These are phyloP conservation scores for Colletotrichum tamarilloi DNA, from an alignment of 2,329 filamentous ascomycete genomes.

Conservation along the genomic window DNA sequence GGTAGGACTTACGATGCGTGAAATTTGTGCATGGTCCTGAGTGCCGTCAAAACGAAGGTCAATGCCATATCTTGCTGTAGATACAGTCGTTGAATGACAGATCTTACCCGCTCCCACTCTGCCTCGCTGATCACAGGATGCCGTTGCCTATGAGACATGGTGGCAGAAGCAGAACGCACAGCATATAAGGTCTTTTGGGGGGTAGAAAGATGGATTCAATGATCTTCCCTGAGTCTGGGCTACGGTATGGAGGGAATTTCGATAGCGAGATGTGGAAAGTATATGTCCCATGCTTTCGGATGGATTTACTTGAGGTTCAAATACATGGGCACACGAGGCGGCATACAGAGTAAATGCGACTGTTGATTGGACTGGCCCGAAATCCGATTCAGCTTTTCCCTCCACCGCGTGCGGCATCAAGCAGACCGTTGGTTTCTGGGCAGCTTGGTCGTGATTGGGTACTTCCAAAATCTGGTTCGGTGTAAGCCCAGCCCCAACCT, in stretches of 20 bases:
- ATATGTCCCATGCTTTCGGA: too few species aligned
- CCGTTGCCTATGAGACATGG: neutral
- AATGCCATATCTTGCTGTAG: neutral
- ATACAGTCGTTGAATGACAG: neutral
- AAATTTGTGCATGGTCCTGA: neutral
- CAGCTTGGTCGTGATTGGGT: neutral
- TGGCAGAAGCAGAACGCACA: neutral
- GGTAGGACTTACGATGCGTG: neutral
- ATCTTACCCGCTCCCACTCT: neutral
- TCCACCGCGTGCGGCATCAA: neutral
- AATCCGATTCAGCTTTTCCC: neutral
- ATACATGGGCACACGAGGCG: neutral
- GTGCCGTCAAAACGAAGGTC: neutral
- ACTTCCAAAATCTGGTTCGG: neutral
- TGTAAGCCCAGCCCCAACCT: too few species aligned
- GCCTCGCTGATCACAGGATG: neutral
- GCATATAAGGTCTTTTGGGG: too few species aligned
- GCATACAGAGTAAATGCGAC: too few species aligned
- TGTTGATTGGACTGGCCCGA: neutral
- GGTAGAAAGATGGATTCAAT: too few species aligned
- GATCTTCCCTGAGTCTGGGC: too few species aligned
- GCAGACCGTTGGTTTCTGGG: neutral
- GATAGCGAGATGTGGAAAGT: too few species aligned
- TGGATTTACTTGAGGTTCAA: too few species aligned
- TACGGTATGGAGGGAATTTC: too few species aligned